Percentiles rank a stretch among this genome's conserved stretches.
These are phyloP conservation scores for Bassia scoparia DNA, from an alignment of 148 eudicot species.

Conservation along the genomic window DNA sequence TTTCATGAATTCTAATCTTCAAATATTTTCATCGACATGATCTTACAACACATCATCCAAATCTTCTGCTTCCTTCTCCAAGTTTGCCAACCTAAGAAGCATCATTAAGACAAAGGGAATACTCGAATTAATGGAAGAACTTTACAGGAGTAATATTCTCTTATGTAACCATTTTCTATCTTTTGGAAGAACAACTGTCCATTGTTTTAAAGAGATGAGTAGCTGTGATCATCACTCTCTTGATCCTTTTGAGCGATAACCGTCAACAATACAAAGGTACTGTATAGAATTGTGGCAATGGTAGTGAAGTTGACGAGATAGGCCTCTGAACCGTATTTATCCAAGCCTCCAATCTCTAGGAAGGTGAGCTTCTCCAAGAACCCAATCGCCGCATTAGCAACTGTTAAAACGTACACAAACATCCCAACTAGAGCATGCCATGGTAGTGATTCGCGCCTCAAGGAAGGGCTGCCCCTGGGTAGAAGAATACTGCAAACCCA, in stretches of 20 bases:
- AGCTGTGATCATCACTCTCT: slow-evolving; percentile 8
- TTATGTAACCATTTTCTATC: too few relatives aligned
- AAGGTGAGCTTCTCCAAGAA: slow-evolving; percentile 77
- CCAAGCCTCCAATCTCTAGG: slow-evolving; percentile 57
- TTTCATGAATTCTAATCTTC: too few relatives aligned
- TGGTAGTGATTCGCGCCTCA: slow-evolving; percentile 71
- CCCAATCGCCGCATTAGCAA: slow-evolving; percentile 48
- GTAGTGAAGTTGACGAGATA: slow-evolving; percentile 88
- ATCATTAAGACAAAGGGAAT: too few relatives aligned
- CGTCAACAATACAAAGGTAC: slow-evolving; percentile 60
- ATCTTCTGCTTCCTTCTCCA: too few relatives aligned
- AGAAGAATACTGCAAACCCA: slow-evolving; percentile 77
- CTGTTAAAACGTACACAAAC: slow-evolving; percentile 59
- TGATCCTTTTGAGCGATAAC: slow-evolving; percentile 44
- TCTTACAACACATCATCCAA: too few relatives aligned
- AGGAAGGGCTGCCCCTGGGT: slow-evolving; percentile 50
- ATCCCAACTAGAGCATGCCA: slow-evolving; percentile 76
- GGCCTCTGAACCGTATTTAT: slow-evolving; percentile 76
- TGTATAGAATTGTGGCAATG: slow-evolving; percentile 53
- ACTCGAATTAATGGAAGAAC: too few relatives aligned
- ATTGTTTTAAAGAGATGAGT: too few relatives aligned
- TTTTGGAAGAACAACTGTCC: too few relatives aligned
- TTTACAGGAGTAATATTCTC: too few relatives aligned
- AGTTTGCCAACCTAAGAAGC: too few relatives aligned
- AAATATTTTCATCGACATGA: too few relatives aligned